Percentiles rank a stretch among this genome's conserved stretches.
phyloP scores from a whole-genome alignment of 768 basidiomycete genomes.

The Auriscalpium vulgare region DNA sequence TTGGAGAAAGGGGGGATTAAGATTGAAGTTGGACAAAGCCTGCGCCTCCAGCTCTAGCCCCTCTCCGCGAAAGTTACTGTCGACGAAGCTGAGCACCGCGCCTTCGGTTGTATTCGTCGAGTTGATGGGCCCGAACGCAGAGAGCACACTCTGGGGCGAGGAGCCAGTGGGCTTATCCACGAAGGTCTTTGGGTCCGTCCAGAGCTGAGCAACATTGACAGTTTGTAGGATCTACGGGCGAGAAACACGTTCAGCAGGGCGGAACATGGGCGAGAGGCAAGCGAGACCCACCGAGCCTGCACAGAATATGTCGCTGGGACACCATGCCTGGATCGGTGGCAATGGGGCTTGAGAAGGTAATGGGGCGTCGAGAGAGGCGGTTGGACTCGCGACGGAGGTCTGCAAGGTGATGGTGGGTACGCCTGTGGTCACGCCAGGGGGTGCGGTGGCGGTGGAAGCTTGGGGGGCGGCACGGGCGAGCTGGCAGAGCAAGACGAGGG shows the following conservation, averaged over 20 bases:
- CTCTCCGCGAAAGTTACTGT: conserved; percentile 74
- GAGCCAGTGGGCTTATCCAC: conserved; percentile 83
- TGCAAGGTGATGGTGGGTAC: conserved; percentile 35
- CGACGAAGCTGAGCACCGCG: conserved; percentile 58
- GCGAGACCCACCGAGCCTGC: conserved; percentile 54
- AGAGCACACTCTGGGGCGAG: conserved; percentile 53
- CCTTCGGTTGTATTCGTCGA: conserved; percentile 47
- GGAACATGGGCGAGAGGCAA: not conserved
- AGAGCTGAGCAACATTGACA: conserved; percentile 71
- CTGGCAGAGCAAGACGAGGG: too few relatives aligned
- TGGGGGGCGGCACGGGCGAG: conserved; percentile 8
- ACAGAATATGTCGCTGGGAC: conserved; percentile 71
- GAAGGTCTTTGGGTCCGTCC: conserved; percentile 79
- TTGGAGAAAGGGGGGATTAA: conserved; percentile 56
- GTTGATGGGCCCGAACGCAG: conserved; percentile 49
- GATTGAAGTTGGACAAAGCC: conserved; percentile 51
- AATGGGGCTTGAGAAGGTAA: conserved; percentile 59
- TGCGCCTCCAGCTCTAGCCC: conserved; percentile 73
- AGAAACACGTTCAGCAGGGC: conserved; percentile 1
- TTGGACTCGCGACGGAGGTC: conserved; percentile 60
- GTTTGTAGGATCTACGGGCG: conserved; percentile 66
- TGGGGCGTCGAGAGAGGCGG: conserved; percentile 40
- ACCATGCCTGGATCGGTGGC: conserved; percentile 72
- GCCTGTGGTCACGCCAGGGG: conserved; percentile 7
- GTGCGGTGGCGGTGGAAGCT: conserved; percentile 9